Evolutionary conservation across 148 eudicot species (phyloP).

Genomic region (Vaccinium vitisidaea): DNA sequence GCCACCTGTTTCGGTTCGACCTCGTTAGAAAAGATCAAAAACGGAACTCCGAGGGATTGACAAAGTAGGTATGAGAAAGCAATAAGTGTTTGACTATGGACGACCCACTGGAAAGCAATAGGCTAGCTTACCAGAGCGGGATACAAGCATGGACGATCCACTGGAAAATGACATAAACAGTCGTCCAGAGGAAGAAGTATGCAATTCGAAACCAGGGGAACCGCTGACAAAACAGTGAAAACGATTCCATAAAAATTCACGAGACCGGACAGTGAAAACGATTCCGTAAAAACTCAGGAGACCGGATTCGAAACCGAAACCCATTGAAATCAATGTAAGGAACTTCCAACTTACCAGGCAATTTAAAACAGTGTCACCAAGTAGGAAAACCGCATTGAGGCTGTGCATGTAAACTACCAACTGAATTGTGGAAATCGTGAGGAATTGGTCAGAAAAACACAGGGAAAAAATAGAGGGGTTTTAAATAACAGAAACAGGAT

Average conservation of each 20-base stretch:
- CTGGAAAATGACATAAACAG: slow-evolving; percentile 63
- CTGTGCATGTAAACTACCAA: slow-evolving; percentile 77
- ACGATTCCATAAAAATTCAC: not conserved
- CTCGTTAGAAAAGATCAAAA: not conserved
- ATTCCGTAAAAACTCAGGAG: not conserved
- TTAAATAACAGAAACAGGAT: not conserved
- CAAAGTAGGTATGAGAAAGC: too few species aligned
- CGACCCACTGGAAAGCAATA: not conserved
- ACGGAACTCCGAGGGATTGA: not conserved
- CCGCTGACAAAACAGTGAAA: slow-evolving; percentile 36
- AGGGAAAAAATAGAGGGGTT: not conserved
- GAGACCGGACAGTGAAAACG: not conserved
- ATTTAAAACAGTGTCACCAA: slow-evolving; percentile 80
- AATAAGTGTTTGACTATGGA: too few species aligned
- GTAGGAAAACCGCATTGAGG: slow-evolving; percentile 75
- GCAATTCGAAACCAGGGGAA: slow-evolving; percentile 93
- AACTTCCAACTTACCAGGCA: slow-evolving; percentile 53
- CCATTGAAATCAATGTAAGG: not conserved
- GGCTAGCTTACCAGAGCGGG: slow-evolving; percentile 57
- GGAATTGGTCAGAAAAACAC: not conserved
- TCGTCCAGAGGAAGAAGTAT: slow-evolving; percentile 79
- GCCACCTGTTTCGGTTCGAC: slow-evolving; percentile 69
- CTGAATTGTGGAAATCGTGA: slow-evolving; percentile 35
- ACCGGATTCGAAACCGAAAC: too few species aligned
- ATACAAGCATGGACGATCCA: slow-evolving; percentile 82